Evolutionary conservation across 1,284 basidiomycete genomes (phyloP).

Genomic region (Ceratobasidium sp.): DNA sequence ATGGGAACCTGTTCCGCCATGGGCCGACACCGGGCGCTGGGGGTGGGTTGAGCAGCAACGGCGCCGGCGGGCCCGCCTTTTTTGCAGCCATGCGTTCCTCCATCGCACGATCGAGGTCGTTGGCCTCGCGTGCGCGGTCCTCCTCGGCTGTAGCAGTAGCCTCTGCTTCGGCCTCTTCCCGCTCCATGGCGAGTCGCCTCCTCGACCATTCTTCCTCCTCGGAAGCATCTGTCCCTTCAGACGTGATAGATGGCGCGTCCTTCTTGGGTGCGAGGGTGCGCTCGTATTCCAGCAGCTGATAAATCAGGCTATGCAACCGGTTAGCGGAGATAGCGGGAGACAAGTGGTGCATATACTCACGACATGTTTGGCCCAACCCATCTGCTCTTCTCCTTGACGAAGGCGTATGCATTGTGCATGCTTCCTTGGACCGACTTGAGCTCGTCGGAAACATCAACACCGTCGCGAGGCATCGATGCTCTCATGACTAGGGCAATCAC

Average conservation of each 20-base stretch:
- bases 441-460: slow-evolving; percentile 72
- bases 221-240: slow-evolving; percentile 60
- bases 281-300: slow-evolving; percentile 94
- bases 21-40: slow-evolving; percentile 56
- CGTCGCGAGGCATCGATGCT: slow-evolving; percentile 76
- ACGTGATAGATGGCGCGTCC: slow-evolving; percentile 49
- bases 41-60: slow-evolving; percentile 56
- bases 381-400: slow-evolving; percentile 85
- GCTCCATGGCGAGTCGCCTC: slow-evolving; percentile 69
- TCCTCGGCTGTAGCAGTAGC: slow-evolving; percentile 26
- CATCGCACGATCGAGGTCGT: slow-evolving; percentile 80
- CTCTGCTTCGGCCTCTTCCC: slow-evolving; percentile 59
- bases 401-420: slow-evolving; percentile 93
- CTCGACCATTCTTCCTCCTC: slow-evolving; percentile 85
- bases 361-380: slow-evolving; percentile 95
- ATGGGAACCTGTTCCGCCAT: slow-evolving; percentile 55
- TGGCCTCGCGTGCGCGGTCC: slow-evolving; percentile 61
- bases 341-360: slow-evolving; percentile 61
- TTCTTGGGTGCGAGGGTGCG: slow-evolving; percentile 67
- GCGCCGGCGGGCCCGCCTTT: slow-evolving; percentile 69
- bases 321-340: slow-evolving; percentile 44
- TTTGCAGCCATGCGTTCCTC: slow-evolving; percentile 76
- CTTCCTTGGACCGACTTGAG: slow-evolving; percentile 71
- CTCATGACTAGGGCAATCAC: slow-evolving; percentile 95
- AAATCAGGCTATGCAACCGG: slow-evolving; percentile 75